Base-by-base conservation (phyloP, 805 yeast species). In the Cyberlindnera meyerae region DNA sequence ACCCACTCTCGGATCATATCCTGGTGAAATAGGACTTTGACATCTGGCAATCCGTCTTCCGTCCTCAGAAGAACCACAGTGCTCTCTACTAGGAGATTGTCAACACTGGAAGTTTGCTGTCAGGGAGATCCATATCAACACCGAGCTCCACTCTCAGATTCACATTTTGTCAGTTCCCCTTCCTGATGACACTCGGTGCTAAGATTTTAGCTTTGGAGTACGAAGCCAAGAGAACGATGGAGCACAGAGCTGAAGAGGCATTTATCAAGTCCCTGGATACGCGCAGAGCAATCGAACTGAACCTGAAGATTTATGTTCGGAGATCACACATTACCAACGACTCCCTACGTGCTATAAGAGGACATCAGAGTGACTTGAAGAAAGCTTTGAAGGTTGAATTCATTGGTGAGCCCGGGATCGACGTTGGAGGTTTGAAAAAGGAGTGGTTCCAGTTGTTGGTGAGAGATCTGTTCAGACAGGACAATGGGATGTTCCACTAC, bases 391-490 rank as follows among this genome's bases (percentile, higher is more conserved):
- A 77, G 43, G 81, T 93, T 8, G 89, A 84, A 49, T 90, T 93
- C 57, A 63, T 81, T 4, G 79, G 79, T 41, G 98, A 90, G 54
- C 94, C 89, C 0, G 98, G 97, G 0, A 74, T 90, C 16, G 98
- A 90, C 63, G 97, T 88, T 1, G 97, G 98, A 2, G 98, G 98
- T 0, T 68, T 90, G 40, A 77, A 82, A 50, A 89, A 88, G 53
- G 98, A 90, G 53, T 90, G 98, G 98, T 89, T 93, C 58, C 65
- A 77, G 32, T 60, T 89, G 27, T 63, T 93, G 27, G 78, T 84
- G 1, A 74, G 73, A 40, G 80, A 81, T 18, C 57, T 90, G 2
- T 83, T 89, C 54, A 73, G 72, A 50, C 82, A 88, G 2, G 64
- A 66, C 31, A 73, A 77, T 22, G 87, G 86, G 0, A 67, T 88